Evolutionary conservation across 257 asterid genomes (phyloP), one percentile per base, ranked within the genome.

Genomic region (Nyctanthes arbortristis): DNA sequence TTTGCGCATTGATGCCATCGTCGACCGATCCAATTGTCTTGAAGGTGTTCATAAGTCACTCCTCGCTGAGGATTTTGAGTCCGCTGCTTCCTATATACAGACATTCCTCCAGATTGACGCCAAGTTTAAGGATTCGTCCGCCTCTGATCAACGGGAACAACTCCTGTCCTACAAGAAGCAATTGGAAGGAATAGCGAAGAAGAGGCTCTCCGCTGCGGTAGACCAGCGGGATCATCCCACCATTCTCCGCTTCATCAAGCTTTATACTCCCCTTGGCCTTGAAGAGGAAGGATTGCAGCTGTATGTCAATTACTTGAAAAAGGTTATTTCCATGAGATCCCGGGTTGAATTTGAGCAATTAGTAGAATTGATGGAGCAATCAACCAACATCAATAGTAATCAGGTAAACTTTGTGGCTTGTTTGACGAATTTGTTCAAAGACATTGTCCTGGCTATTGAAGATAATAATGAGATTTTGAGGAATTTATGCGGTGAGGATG

Each of bases 211-310:
- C 0, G 74, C 79, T 0, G 93, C 98, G 1, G 92, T 93, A 63
- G 98, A 90, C 79, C 87, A 88, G 81, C 84, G 87, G 49, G 96
- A 90, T 69, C 96, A 93, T 71, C 83, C 88, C 2, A 80, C 89
- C 18, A 85, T 88, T 56, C 80, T 93, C 63, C 89, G 94, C 10
- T 90, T 90, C 80, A 84, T 93, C 60, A 83, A 83, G 85, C 85
- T 93, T 61, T 90, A 82, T 77, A 81, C 85, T 13, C 95, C 93
- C 24, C 86, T 93, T 35, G 94, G 84, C 27, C 77, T 90, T n/a
- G 93, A 93, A 75, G 97, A 90, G 57, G 98, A 93, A 76, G 98
- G 98, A 7, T 72, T 93, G 64, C 95, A 88, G 84, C 85, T 81
- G 18, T 91, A 89, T 1, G 95, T 87, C 18, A 72, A 77, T 54